These are phyloP conservation scores for Dactylorhiza incarnata DNA, from an alignment of 106 monocot species.

Conservation along the genomic window DNA sequence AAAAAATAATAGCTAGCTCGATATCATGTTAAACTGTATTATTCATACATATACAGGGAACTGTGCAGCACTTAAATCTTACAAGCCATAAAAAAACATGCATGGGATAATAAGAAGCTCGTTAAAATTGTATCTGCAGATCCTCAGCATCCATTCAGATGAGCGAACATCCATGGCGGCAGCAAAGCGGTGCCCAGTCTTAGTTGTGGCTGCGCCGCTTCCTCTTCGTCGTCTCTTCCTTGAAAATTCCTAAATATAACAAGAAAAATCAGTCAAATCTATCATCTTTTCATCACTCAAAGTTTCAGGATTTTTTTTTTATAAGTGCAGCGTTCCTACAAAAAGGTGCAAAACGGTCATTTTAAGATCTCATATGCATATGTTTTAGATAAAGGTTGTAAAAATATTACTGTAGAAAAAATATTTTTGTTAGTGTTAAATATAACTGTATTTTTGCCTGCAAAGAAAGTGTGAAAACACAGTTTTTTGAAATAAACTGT, in stretches of 20 bases:
- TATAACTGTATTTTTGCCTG: too few relatives aligned
- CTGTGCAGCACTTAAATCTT: background rate
- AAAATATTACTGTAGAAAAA: too few relatives aligned
- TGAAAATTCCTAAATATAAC: constrained; percentile 17
- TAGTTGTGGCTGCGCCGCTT: constrained; percentile 16
- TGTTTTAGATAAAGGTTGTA: too few relatives aligned
- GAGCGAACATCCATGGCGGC: constrained; percentile 35
- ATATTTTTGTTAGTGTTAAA: too few relatives aligned
- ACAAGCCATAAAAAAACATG: background rate
- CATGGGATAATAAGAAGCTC: background rate
- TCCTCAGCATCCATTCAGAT: constrained; percentile 11
- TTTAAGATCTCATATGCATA: too few relatives aligned
- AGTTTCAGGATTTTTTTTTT: too few relatives aligned
- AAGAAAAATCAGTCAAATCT: background rate
- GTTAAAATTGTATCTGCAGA: background rate
- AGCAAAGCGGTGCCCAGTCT: constrained; percentile 14
- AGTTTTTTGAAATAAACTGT: too few relatives aligned
- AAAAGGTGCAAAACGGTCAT: too few relatives aligned
- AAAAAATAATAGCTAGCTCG: background rate
- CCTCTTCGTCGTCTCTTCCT: constrained; percentile 14
- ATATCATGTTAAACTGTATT: background rate
- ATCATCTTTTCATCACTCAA: background rate
- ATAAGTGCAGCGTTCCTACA: too few relatives aligned
- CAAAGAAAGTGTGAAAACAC: too few relatives aligned
- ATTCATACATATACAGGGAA: constrained; percentile 1